Evolutionary conservation across 139 green algal genomes (phyloP), one percentile per base, ranked within the genome.

Genomic region (Pedinophyceae sp.): DNA sequence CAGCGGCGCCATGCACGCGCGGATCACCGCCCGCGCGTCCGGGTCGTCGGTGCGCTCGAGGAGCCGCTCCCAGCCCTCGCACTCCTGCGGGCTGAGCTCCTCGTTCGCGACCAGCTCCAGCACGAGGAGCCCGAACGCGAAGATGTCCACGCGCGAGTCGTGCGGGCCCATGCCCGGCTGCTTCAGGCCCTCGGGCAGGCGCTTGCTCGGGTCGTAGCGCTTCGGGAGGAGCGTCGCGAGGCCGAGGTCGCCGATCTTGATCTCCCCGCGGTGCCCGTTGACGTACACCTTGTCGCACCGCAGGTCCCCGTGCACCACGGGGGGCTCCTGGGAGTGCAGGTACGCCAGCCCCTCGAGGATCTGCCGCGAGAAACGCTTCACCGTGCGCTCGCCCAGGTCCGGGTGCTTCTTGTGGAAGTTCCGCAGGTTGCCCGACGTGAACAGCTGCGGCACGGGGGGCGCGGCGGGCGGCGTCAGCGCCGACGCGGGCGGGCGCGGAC

Each of bases 251-350:
- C 87, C 87, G 57, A 95, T 94, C 66, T 94, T 95, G 64, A 94
- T 89, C 60, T 93, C 84, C 0, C 82, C 86, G 50, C 65, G 82
- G 74, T 93, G 76, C 10, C 84, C 84, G 67, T 93, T 91, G 59
- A 93, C 83, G 61, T 93, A 93, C 49, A 94, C 86, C 65, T 93
- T 93, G 60, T 94, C 87, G 50, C 85, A 95, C 50, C 91, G 84
- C 34, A 97, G 69, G 64, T 99, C 92, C 0, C 88, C 80, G 66
- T 99, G 92, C 30, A 94, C 84, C 40, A 99, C 74, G 3, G 89
- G 82, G 1, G 89, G 87, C 15, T 76, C 58, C 55, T 87, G 84
- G 52, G 63, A 63, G 63, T 95, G 87, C 38, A 95, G 73, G 69
- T 94, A 94, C 13, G 74, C 60, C 43, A 95, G 67, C 28, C 86